Percentiles rank a stretch among this genome's conserved stretches.
Evolutionary conservation across 805 yeast species (phyloP).

Genomic region (Schwanniomyces occidentalis): DNA sequence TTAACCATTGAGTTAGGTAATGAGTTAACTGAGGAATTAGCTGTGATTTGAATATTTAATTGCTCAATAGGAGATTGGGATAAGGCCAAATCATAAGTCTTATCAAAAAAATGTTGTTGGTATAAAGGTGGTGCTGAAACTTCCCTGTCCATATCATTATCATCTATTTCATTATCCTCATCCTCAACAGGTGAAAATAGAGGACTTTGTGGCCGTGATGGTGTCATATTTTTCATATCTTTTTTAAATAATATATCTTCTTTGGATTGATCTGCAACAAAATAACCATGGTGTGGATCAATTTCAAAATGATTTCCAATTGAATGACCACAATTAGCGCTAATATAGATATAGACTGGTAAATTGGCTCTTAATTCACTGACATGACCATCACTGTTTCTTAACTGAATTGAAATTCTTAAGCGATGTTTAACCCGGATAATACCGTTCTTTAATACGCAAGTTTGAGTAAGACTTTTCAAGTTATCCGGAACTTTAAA

Average conservation of each 20-base stretch:
- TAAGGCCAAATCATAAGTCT: constrained; percentile 34
- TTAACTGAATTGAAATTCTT: constrained; percentile 42
- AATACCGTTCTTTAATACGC: constrained; percentile 39
- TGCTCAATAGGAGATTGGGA: constrained; percentile 40
- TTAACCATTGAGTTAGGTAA: constrained; percentile 12
- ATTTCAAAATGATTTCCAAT: constrained; percentile 34
- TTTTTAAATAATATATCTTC: constrained; percentile 33
- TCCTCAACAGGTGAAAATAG: constrained; percentile 8
- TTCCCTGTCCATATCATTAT: constrained; percentile 22
- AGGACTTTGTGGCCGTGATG: constrained; percentile 8
- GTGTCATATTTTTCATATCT: constrained; percentile 12
- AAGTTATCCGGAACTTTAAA: constrained; percentile 42
- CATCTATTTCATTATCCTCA: constrained; percentile 18
- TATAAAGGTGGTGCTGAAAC: constrained; percentile 46
- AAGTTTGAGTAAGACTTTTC: constrained; percentile 43
- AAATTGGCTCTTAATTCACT: constrained; percentile 54
- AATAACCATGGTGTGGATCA: constrained; percentile 26
- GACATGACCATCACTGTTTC: constrained; percentile 50
- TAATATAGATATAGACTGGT: constrained; percentile 46
- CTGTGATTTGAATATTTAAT: constrained; percentile 20
- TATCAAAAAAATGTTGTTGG: constrained; percentile 38
- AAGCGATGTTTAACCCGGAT: constrained; percentile 48
- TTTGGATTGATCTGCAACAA: constrained; percentile 18
- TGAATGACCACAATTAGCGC: constrained; percentile 39
- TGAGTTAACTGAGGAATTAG: constrained; percentile 10